Base-by-base conservation (phyloP, 2,329 filamentous ascomycete species). In the Colletotrichum tanaceti region DNA sequence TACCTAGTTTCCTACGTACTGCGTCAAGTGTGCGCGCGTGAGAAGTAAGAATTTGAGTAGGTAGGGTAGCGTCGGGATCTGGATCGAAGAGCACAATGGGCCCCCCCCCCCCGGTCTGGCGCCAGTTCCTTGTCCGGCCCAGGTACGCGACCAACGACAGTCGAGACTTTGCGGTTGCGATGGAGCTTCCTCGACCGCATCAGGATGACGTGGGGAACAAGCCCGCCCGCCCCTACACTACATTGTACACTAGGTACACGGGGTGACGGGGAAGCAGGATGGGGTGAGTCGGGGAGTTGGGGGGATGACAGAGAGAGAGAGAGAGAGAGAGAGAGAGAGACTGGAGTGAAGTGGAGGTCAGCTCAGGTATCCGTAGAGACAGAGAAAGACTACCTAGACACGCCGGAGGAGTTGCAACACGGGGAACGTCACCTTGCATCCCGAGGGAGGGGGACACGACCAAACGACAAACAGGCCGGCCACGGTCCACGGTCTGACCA, bases 391-490 rank as follows among this genome's bases (percentile, higher is more conserved):
- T n/a, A n/a, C n/a, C n/a, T n/a, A n/a, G n/a, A n/a, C 32, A 53
- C 28, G 28, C 28, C 28, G 28, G 49, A 52, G 28, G 20, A 32
- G 24, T 16, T 50, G 24, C 24, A 66, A 24, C 54, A 47, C 53
- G 65, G 65, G 65, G 62, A 61, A 61, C 66, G 66, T 68, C 62
- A 68, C 62, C 62, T 55, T 68, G 55, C 66, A 60, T 61, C 44
- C 61, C 62, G 55, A 32, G 28, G 28, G 28, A 32, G 28, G 62
- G 62, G 28, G n/a, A n/a, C n/a, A n/a, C n/a, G n/a, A n/a, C n/a
- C n/a, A n/a, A n/a, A 13, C 10, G 5, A 39, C 24, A 24, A 4
- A 4, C 32, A 9, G 13, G 28, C 28, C 28, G 28, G 28, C 28
- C 28, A 35, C 43, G 28, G 22, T 53, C 28, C 28, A 35, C 43